Percentiles rank a stretch among this genome's conserved stretches.
These are phyloP conservation scores for Phlebiopsis gigantea DNA, from an alignment of 768 basidiomycete species.

Conservation along the genomic window DNA sequence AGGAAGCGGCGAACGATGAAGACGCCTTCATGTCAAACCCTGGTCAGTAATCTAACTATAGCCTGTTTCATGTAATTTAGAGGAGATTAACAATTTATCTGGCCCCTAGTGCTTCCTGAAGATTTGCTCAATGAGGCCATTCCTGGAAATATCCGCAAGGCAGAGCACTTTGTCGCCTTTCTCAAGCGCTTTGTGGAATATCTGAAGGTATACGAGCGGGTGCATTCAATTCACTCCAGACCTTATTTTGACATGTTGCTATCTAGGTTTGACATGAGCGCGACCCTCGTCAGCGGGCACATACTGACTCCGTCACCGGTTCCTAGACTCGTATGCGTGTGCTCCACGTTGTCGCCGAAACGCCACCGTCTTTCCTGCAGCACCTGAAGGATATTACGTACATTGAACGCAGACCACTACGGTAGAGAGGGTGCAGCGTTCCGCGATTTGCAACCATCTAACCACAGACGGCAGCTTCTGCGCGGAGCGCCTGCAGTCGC, in stretches of 20 bases:
- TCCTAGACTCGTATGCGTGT: slow-evolving; percentile 94
- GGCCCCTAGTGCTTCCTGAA: slow-evolving; percentile 72
- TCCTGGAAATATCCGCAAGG: slow-evolving; percentile 97
- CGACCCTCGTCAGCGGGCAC: neutral
- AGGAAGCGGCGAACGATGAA: slow-evolving; percentile 68
- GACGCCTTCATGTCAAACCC: slow-evolving; percentile 90
- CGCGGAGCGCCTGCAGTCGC: slow-evolving; percentile 89
- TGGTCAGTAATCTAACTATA: slow-evolving; percentile 38
- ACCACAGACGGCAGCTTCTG: slow-evolving; percentile 64
- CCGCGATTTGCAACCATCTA: neutral
- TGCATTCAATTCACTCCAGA: neutral
- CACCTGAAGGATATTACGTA: slow-evolving; percentile 99
- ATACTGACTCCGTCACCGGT: neutral
- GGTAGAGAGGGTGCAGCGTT: slow-evolving; percentile 43
- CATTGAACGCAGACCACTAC: slow-evolving; percentile 88
- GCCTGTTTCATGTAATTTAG: neutral
- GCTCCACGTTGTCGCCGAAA: slow-evolving; percentile 98
- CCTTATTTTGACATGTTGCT: neutral
- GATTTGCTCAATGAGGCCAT: slow-evolving; percentile 94
- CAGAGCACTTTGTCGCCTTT: slow-evolving; percentile 98
- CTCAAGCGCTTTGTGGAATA: slow-evolving; percentile 98
- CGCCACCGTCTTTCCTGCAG: slow-evolving; percentile 92
- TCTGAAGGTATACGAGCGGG: slow-evolving; percentile 62
- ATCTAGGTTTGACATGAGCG: neutral
- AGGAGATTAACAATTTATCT: neutral